Percentiles rank a stretch among this genome's conserved stretches.
phyloP scores from a whole-genome alignment of 805 yeast genomes.

The Spathaspora boniae region DNA sequence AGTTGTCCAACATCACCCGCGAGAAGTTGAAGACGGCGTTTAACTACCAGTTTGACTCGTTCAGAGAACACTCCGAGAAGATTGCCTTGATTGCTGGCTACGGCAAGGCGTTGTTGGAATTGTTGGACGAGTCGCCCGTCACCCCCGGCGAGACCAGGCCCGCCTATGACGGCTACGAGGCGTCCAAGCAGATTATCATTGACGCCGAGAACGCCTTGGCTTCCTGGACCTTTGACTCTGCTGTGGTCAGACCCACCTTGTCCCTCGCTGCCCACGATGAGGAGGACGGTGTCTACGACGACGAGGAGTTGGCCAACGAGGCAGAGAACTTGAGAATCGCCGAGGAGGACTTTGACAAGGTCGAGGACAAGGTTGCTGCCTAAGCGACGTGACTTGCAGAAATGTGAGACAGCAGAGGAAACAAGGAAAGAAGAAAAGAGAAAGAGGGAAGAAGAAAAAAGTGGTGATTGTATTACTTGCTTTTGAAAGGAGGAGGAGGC shows the following conservation, averaged over 20 bases:
- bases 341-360: constrained; percentile 46
- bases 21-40: constrained; percentile 97
- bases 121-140: constrained; percentile 93
- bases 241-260: constrained; percentile 90
- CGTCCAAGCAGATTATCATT: constrained; percentile 94
- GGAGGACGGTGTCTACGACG: constrained; percentile 25
- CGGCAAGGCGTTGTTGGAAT: constrained; percentile 95
- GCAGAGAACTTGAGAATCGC: constrained; percentile 48
- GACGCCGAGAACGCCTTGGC: constrained; percentile 96
- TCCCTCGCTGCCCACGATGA: constrained; percentile 68
- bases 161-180: constrained; percentile 97
- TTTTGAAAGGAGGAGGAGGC: constrained; percentile 1
- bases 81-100: constrained; percentile 96
- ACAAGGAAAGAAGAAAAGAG: no score
- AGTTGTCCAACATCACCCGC: constrained; percentile 95
- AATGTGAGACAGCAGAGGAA: constrained; percentile 1
- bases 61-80: constrained; percentile 94
- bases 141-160: constrained; percentile 99
- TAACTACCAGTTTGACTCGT: constrained; percentile 93
- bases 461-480: no score
- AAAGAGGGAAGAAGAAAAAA: no score
- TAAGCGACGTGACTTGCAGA: constrained; percentile 12
- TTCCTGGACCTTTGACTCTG: constrained; percentile 94
- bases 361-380: constrained; percentile 22
- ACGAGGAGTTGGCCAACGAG: constrained; percentile 41